A percentile compares a stretch with the other conserved stretches of the same genome.
Evolutionary conservation across 257 asterid species (phyloP).

Genomic region (Forsythia viridissima): DNA sequence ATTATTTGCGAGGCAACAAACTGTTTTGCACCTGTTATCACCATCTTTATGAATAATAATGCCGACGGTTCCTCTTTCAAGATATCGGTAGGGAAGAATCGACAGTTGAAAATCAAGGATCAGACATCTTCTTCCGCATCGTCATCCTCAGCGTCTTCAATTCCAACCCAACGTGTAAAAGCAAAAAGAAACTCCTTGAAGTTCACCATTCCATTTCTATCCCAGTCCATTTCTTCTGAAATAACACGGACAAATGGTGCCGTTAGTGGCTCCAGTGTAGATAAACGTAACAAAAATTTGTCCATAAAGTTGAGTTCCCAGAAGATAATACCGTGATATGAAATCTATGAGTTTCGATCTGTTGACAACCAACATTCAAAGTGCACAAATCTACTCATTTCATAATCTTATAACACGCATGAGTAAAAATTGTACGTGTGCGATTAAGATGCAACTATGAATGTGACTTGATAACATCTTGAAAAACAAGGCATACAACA

Average conservation of each 20-base stretch:
- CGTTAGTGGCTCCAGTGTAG: background rate
- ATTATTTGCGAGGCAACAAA: background rate
- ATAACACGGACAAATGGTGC: conserved; percentile 2
- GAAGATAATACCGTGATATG: background rate
- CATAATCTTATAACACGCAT: too few relatives aligned
- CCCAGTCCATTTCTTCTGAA: conserved; percentile 99
- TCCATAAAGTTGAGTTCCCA: background rate
- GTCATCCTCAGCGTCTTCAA: conserved; percentile 65
- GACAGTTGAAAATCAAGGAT: background rate
- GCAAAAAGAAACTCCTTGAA: conserved; percentile 93
- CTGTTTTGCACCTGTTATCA: background rate
- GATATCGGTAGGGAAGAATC: background rate
- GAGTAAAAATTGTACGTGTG: too few relatives aligned
- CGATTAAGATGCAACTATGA: background rate
- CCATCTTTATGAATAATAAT: background rate
- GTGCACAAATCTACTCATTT: background rate
- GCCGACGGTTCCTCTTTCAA: too few relatives aligned
- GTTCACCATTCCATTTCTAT: conserved; percentile 83
- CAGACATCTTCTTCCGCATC: conserved; percentile 34
- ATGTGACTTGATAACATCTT: background rate
- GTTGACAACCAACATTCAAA: background rate
- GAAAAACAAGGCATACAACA: background rate
- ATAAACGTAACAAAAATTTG: background rate
- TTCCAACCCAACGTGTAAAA: conserved; percentile 87
- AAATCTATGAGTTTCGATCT: background rate